Evolutionary conservation across 2,329 filamentous ascomycete species (phyloP), one percentile per base, ranked within the genome.

Genomic region (Karstenula rhodostoma): DNA sequence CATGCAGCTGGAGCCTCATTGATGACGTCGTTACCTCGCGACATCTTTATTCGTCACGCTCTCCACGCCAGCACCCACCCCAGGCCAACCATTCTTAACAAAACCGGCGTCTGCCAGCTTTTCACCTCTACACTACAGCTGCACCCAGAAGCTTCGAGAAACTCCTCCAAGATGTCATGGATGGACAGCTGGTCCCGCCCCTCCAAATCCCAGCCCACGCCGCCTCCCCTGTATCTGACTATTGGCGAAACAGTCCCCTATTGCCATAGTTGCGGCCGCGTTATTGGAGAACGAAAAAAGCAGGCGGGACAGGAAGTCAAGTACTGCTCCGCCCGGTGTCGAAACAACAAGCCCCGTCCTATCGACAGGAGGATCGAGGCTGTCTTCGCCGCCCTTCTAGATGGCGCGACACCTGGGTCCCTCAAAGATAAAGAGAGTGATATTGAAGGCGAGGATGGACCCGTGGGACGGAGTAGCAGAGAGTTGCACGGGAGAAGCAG

Each of bases 281-380:
- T 86, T 2, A 86, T 87, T 42, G 81, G 82, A 64, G 71, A 74
- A 69, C 73, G 74, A 23, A 78, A 78, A 49, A 68, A 67, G 2
- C 66, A 73, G 19, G 62, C 73, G 6, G 68, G 73, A n/a, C 66
- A 73, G 27, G 67, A 74, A 44, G 72, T 81, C 33, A 87, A 86
- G 62, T 89, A 87, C 76, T 88, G 86, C 75, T 88, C 86, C 0
- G 77, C 81, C 48, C 77, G 83, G 40, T 89, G 86, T 64, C 79
- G 84, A 22, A 79, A 78, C 35, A 79, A 79, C 40, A 87, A 86
- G 67, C 83, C 83, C 0, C 78, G 81, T 0, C 77, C 77, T 8
- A 61, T 81, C 15, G 86, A 87, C 65, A 78, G 80, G 2, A 80
- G 81, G 58, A 85, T 88, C 46, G 86, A 88, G 70, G 73, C 70